Base-by-base conservation (phyloP, 345 rosid species). In the Capsella bursapastoris region DNA sequence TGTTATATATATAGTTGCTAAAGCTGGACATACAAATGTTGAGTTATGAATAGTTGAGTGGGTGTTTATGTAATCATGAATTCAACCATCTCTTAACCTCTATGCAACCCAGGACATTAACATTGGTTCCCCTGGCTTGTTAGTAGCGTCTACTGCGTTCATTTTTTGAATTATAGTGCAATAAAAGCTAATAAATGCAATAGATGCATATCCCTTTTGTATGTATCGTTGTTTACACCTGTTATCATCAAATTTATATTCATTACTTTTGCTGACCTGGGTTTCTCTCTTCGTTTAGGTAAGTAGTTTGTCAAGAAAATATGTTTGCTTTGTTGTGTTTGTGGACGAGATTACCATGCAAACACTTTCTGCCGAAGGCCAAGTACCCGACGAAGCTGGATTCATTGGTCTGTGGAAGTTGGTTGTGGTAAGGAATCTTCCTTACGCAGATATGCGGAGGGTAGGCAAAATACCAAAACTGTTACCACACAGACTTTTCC, bases 391-490 rank as follows among this genome's bases (percentile, higher is more conserved):
- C 73, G 84, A 83, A 67, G 80, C 84, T 70, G 97, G 97, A 65
- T 90, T 84, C 76, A 83, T 92, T 82, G 97, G 99, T 83, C 76
- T 95, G 65, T 95, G 99, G 99, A 95, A 83, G 85, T 79, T 92
- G 74, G 97, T 95, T 71, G 91, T 86, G 10, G 99, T 90, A 73
- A 90, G 78, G 84, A 92, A 90, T 85, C 86, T 87, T 50, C 99
- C 99, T 48, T 90, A 84, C 38, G 43, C 76, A 71, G 99, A 95
- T 81, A 91, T 92, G 97, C 84, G 97, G 57, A 92, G 97, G 73
- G 97, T 92, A 57, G 99, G 99, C 8, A 95, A 95, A 85, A 82
- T 95, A 78, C 99, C 99, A 15, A 95, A 95, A 74, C 65, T 95
- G 71, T 78, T 95, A 80, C 82, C 97, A 0, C 99, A 92, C 79